These are phyloP conservation scores for Abrus precatorius DNA, from an alignment of 306 rosid genomes.

Conservation along the genomic window DNA sequence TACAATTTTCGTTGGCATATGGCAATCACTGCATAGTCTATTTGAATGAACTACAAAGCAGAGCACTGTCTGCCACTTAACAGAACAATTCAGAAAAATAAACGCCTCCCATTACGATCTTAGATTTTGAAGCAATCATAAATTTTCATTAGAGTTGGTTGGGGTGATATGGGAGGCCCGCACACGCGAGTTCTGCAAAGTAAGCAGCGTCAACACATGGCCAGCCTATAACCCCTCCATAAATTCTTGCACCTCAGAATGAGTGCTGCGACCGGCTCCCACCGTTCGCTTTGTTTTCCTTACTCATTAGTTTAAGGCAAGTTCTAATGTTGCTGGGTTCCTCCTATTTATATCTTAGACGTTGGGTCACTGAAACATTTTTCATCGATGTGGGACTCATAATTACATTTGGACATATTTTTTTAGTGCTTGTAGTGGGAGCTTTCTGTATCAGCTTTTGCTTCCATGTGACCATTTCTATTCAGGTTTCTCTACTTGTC, in stretches of 20 bases:
- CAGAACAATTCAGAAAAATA: too few relatives aligned
- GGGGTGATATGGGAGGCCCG: conserved; percentile 71
- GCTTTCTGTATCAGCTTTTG: not conserved
- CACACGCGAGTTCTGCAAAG: conserved; percentile 84
- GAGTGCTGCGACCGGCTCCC: conserved; percentile 83
- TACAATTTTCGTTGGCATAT: too few relatives aligned
- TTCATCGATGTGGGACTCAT: conserved; percentile 32
- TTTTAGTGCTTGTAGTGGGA: not conserved
- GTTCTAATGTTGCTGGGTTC: fast-evolving
- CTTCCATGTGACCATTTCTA: not conserved
- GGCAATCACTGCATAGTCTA: too few relatives aligned
- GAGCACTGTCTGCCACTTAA: too few relatives aligned
- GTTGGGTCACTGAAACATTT: fast-evolving
- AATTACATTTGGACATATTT: not conserved
- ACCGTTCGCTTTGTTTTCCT: conserved; percentile 95
- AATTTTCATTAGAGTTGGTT: not conserved
- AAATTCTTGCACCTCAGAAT: conserved; percentile 67
- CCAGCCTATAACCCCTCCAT: conserved; percentile 88
- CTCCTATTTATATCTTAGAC: not conserved
- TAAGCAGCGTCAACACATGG: conserved; percentile 54
- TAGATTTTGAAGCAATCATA: too few relatives aligned
- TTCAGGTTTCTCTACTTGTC: too few relatives aligned
- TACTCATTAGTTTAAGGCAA: conserved; percentile 63
- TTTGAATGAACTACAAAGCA: too few relatives aligned
- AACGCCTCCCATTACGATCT: too few relatives aligned